Conservation (phyloP, 1,284 basidiomycete species). For the Tetrapyrgos nigripes region DNA sequence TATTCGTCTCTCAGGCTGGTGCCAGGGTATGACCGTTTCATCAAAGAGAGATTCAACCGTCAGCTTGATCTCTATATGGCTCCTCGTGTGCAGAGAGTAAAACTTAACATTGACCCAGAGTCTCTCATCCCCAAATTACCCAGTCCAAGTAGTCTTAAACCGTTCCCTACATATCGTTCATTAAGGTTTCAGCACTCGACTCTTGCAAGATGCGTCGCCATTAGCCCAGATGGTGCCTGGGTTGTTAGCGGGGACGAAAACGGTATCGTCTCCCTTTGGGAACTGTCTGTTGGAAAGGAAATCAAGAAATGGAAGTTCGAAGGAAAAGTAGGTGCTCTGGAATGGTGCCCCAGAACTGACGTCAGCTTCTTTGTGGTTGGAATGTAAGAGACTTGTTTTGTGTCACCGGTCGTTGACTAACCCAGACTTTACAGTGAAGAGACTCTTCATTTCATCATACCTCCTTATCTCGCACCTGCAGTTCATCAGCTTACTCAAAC, state of each 20-base stretch:
- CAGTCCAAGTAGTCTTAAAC: slow-evolving; percentile 88
- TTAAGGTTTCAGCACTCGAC: slow-evolving; percentile 78
- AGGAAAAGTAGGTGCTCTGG: slow-evolving; percentile 83
- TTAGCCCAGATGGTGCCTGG: slow-evolving; percentile 93
- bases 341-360: slow-evolving; percentile 94
- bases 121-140: slow-evolving; percentile 96
- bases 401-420: slow-evolving; percentile 19
- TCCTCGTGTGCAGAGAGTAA: slow-evolving; percentile 87
- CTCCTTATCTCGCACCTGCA: slow-evolving; percentile 71
- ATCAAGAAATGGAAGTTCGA: slow-evolving; percentile 89
- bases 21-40: slow-evolving; percentile 91
- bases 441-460: slow-evolving; percentile 83
- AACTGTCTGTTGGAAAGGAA: slow-evolving; percentile 91
- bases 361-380: slow-evolving; percentile 84
- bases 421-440: slow-evolving; percentile 71
- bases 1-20: slow-evolving; percentile 87
- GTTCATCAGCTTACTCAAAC: slow-evolving; percentile 68
- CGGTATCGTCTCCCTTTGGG: slow-evolving; percentile 91
- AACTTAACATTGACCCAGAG: slow-evolving; percentile 91
- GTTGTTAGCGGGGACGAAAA: slow-evolving; percentile 92
- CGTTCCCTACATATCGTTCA: slow-evolving; percentile 91
- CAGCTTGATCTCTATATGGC: slow-evolving; percentile 98
- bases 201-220: slow-evolving; percentile 78
- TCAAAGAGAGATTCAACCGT: slow-evolving; percentile 93
- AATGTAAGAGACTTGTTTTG: slow-evolving; percentile 60